Percentiles rank a stretch among this genome's conserved stretches.
Evolutionary conservation across 2,329 filamentous ascomycete genomes (phyloP).

Genomic region (Periconia sp.): DNA sequence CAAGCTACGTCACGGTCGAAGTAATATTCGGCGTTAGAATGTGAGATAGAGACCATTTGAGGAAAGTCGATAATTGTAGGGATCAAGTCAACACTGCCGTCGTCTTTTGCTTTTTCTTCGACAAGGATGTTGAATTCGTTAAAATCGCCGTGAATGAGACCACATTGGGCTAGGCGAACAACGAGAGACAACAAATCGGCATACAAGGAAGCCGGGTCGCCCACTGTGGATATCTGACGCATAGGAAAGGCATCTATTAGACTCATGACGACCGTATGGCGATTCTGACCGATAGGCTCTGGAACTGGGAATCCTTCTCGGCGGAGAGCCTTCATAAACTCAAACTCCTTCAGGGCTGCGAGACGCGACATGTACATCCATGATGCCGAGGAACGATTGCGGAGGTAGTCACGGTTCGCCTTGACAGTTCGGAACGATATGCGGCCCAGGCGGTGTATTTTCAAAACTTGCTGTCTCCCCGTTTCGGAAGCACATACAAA

Average conservation of each 20-base stretch:
- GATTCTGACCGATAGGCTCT: constrained; percentile 81
- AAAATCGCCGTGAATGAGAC: constrained; percentile 95
- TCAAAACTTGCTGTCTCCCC: constrained; percentile 79
- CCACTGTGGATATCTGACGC: constrained; percentile 81
- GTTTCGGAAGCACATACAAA: constrained; percentile 83
- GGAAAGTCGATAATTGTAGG: constrained; percentile 97
- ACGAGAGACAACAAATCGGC: constrained; percentile 88
- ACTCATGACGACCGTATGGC: constrained; percentile 96
- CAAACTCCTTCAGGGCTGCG: constrained; percentile 89
- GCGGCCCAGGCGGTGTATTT: constrained; percentile 92
- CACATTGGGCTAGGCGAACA: constrained; percentile 77
- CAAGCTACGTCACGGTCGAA: constrained; percentile 96
- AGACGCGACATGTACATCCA: constrained; percentile 99
- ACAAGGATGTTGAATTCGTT: constrained; percentile 99
- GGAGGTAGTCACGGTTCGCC: constrained; percentile 91
- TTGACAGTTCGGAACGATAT: constrained; percentile 98
- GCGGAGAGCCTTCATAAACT: constrained; percentile 86
- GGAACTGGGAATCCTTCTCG: constrained; percentile 89
- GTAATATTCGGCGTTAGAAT: constrained; percentile 92
- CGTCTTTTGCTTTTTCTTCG: constrained; percentile 63
- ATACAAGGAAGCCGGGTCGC: constrained; percentile 83
- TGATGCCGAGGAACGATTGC: constrained; percentile 74
- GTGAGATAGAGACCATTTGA: constrained; percentile 95
- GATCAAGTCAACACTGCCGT: constrained; percentile 57
- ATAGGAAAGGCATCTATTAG: constrained; percentile 90